Conservation (phyloP, 331 rosid genomes). For the Rhamnella rubrinervis region DNA sequence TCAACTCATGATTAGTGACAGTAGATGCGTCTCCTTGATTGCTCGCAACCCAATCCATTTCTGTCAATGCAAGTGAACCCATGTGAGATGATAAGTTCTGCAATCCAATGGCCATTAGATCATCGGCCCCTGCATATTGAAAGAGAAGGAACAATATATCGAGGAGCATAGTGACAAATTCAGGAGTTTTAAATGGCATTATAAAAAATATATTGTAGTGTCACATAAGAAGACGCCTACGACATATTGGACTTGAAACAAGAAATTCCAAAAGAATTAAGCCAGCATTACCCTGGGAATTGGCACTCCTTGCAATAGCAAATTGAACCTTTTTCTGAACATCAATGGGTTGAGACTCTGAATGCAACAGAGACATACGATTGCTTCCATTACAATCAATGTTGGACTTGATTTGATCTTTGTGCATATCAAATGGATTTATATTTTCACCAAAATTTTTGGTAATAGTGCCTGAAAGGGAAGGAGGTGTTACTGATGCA, state of each 20-base stretch:
- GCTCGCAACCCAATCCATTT: conserved; percentile 67
- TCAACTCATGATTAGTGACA: conserved; percentile 44
- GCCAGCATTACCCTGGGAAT: conserved; percentile 50
- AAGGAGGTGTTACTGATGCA: conserved; percentile 44
- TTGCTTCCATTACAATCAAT: conserved; percentile 29
- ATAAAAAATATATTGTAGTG: conserved; percentile 13
- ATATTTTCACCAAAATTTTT: conserved; percentile 45
- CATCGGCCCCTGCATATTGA: conserved; percentile 75
- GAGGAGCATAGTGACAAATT: conserved; percentile 29
- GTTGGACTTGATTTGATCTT: conserved; percentile 32
- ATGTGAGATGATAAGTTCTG: conserved; percentile 81
- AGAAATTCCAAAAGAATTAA: neutral
- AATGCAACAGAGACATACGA: conserved; percentile 25
- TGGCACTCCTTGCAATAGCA: conserved; percentile 37
- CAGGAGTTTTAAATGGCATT: conserved; percentile 24
- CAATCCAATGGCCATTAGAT: conserved; percentile 73
- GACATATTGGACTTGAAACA: neutral
- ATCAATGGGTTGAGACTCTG: conserved; percentile 47
- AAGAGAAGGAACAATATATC: conserved; percentile 40
- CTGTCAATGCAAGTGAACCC: conserved; percentile 96
- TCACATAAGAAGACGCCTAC: conserved; percentile 21
- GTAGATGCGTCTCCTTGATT: conserved; percentile 50
- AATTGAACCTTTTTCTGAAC: conserved; percentile 54
- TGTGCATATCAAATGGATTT: conserved; percentile 32
- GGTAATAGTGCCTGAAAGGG: conserved; percentile 38